These are phyloP conservation scores for Xylaria sp. DNA, from an alignment of 2,329 filamentous ascomycete species.

Conservation along the genomic window DNA sequence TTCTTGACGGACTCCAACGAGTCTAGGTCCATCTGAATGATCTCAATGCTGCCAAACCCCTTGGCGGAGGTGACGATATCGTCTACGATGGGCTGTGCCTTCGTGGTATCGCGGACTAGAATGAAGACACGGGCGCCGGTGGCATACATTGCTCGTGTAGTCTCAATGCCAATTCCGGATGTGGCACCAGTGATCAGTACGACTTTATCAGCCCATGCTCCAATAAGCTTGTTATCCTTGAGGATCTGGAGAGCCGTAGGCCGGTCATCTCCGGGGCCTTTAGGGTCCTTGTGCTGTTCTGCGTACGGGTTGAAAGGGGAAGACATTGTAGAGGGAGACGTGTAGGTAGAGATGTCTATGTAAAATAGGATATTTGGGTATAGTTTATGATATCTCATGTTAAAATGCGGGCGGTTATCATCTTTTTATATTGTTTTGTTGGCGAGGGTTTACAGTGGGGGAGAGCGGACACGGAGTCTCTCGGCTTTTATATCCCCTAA, in stretches of 20 bases:
- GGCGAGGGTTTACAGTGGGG: background rate
- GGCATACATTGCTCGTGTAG: conserved; percentile 48
- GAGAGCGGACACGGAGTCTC: conserved; percentile 4
- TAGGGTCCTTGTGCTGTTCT: conserved; percentile 44
- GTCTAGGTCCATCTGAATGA: conserved; percentile 24
- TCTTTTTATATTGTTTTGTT: conserved; percentile 1
- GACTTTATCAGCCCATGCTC: conserved; percentile 45
- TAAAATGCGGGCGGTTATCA: background rate
- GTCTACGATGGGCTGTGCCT: conserved; percentile 16
- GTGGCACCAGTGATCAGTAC: conserved; percentile 52
- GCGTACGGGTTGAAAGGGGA: conserved; percentile 23
- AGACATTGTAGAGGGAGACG: conserved; percentile 6
- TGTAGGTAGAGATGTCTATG: background rate
- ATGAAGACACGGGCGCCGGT: conserved; percentile 38
- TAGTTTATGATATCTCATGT: background rate
- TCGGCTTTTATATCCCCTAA: conserved; percentile 14
- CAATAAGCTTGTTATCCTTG: conserved; percentile 43
- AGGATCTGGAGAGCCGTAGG: conserved; percentile 50
- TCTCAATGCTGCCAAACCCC: conserved; percentile 18
- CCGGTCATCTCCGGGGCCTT: conserved; percentile 47
- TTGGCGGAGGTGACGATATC: conserved; percentile 23
- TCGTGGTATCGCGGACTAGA: conserved; percentile 12
- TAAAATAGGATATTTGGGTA: background rate
- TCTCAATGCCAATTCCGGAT: conserved; percentile 53
- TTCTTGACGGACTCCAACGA: conserved; percentile 17